Conservation (phyloP, 192 early-diverging fungal species). For the Umbelopsis sp. region DNA sequence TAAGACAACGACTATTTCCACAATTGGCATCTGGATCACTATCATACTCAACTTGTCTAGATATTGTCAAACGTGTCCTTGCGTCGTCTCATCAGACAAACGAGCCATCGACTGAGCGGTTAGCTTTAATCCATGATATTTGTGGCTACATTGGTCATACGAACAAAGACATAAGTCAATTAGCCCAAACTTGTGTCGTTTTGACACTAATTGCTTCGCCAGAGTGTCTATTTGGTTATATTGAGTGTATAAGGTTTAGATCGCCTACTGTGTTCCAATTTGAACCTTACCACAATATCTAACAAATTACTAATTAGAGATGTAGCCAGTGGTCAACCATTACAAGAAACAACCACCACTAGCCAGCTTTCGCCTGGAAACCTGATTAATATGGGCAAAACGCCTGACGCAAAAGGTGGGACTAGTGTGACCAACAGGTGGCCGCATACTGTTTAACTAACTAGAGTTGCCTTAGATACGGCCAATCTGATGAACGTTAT, state of each 20-base stretch:
- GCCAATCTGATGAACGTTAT: background rate
- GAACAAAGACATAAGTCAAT: background rate
- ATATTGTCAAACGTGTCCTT: no score
- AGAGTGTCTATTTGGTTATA: background rate
- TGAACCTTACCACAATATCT: background rate
- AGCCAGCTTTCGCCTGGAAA: background rate
- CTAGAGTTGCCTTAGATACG: background rate
- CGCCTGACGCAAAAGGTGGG: background rate
- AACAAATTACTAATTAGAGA: background rate
- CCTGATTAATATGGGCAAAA: background rate
- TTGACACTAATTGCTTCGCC: background rate
- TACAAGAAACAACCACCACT: background rate
- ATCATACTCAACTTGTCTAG: background rate
- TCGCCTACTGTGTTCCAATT: background rate
- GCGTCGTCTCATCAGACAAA: no score
- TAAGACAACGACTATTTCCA: background rate
- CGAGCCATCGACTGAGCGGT: background rate
- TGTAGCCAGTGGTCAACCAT: background rate
- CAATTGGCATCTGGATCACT: background rate
- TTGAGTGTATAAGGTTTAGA: background rate
- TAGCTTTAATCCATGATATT: background rate
- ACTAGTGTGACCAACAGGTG: background rate
- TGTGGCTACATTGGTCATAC: background rate
- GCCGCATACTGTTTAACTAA: background rate
- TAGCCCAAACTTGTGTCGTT: background rate